Base-by-base conservation (phyloP, 495 filamentous ascomycete species). In the Tuber calosporum region DNA sequence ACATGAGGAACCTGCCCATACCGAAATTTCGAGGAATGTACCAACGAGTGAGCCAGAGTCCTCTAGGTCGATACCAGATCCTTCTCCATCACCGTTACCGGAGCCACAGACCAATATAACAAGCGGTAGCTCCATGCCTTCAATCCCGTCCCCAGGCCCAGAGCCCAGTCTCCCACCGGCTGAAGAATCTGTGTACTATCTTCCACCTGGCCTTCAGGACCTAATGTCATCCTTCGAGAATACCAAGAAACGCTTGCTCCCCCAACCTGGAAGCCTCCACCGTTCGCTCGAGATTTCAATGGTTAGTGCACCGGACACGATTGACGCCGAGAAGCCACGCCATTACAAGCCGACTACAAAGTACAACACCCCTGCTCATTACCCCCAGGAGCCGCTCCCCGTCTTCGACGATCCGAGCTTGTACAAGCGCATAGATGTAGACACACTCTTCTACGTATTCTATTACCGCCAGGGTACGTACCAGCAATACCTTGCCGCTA, bases 401-500 rank as follows among this genome's bases (percentile, higher is more conserved):
- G 93, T 97, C 72, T 93, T 97, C 77, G 92, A 97, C 74, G 94
- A 99, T 81, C 92, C 93, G 5, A 86, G 90, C 19, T 84, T 99
- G 62, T 99, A 97, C 82, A 86, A 88, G 36, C 87, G 91, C 42
- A 94, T 98, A 69, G 95, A 99, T 76, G 92, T 94, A 5, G 95
- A 99, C 79, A 94, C 93, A 2, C 86, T 99, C n/a, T 99, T 99
- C 83, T 99, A 98, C 82, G 90, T 97, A 69, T 99, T 99, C 84
- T 99, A 99, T 85, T 99, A 99, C 85, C 91, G 94, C 36, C 95
- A 99, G 79, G 93, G 92, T 30, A 92, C 93, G 0, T 95, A 97
- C 81, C 93, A 97, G 80, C 95, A 99, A 81, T 97, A 93, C 79
- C 86, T 99, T n/a, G 92, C 95, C 0, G 95, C 96, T 7, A 97